Base-by-base conservation (phyloP, 495 filamentous ascomycete species). In the Bryoglossum gracile region DNA sequence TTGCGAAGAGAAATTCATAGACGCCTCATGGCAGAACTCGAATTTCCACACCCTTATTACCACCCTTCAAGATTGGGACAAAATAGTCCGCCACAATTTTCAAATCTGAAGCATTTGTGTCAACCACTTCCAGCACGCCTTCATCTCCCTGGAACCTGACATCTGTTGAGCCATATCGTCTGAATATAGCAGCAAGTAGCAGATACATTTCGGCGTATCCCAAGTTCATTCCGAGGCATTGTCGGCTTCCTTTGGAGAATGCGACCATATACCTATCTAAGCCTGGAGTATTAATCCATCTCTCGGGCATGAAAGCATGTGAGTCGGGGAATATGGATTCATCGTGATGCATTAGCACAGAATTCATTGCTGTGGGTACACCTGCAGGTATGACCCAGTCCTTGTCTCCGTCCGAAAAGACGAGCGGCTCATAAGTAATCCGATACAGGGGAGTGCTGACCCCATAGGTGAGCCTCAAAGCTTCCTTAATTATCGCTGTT, bases 121-220 rank as follows among this genome's bases (percentile, higher is more conserved):
- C 51, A 8, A 47, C 43, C 36, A 53, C 26, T 16, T 53, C 51
- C 1, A 53, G 17, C 0, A 48, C 33, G 1, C 43, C 51, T 38
- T 47, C 51, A 24, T 53, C 51, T 13, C 35, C 25, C n/a, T 47
- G 23, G 42, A 48, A 53, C 28, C 44, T 47, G 16, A 53, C 43
- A 4, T 46, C 41, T n/a, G 22, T 52, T 3, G 49, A 45, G 4
- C 49, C 62, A 41, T 70, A 72, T 1, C 64, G 56, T 3, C 65
- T 62, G 50, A 72, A 74, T 3, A 78, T 38, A 9, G 54, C 66
- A 30, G 68, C 65, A 1, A 78, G n/a, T 3, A 54, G 59, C 21
- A 71, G 58, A 42, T 69, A 67, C 35, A 77, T 57, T 49, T 79
- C 73, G 9, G 62, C 64, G 39, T 66, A 64, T 0, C 69, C 75